Percentiles rank a stretch among this genome's conserved stretches.
Conservation (phyloP, 345 rosid genomes). For the Erysimum cheiranthoides region DNA sequence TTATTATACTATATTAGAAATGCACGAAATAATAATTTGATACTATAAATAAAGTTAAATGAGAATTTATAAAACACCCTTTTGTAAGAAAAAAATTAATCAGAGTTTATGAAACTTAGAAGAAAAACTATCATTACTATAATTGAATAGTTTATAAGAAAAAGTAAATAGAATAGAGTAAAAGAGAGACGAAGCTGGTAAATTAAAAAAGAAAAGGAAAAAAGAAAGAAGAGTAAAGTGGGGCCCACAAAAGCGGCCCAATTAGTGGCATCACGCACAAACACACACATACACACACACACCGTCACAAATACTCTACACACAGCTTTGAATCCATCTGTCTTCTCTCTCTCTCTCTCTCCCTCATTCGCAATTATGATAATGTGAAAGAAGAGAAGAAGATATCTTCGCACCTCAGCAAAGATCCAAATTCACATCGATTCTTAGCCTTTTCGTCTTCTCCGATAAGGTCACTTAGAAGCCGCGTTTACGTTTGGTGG, state of each 20-base stretch:
- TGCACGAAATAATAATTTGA: neutral
- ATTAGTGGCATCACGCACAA: constrained; percentile 48
- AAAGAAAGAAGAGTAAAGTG: neutral
- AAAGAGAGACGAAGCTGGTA: constrained; percentile 10
- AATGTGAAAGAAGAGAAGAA: constrained; percentile 36
- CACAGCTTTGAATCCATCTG: constrained; percentile 45
- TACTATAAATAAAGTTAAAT: neutral
- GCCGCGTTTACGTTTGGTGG: constrained; percentile 9
- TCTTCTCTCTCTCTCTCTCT: constrained; percentile 41
- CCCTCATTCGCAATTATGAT: constrained; percentile 33
- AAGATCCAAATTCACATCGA: constrained; percentile 36
- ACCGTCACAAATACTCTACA: constrained; percentile 44
- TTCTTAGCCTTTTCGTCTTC: constrained; percentile 37
- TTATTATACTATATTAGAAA: neutral
- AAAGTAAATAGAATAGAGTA: constrained; percentile 9
- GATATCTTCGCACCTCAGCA: constrained; percentile 46
- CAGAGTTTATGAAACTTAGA: constrained; percentile 17
- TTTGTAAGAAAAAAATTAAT: neutral
- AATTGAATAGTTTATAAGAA: constrained; percentile 13
- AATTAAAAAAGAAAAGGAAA: neutral
- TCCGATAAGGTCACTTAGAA: constrained; percentile 27
- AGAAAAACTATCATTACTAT: constrained; percentile 16
- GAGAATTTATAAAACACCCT: too few species aligned
- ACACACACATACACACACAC: constrained; percentile 29
- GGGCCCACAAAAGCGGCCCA: constrained; percentile 48